Base-by-base conservation (phyloP, 352 stramenopile genomes). In the Phytophthora sp. region DNA sequence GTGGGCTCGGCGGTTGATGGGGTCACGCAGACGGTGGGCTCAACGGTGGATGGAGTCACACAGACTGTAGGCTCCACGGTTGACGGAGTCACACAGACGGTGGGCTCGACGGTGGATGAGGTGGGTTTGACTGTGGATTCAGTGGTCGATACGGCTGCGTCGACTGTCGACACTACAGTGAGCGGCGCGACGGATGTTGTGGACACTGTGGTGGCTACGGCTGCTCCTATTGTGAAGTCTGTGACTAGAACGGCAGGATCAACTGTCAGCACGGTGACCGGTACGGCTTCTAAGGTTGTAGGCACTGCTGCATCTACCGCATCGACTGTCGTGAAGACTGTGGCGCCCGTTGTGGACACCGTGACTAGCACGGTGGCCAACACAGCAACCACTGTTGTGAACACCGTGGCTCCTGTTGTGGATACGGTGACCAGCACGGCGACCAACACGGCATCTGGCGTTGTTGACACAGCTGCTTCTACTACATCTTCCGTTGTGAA, bases 241-340 rank as follows among this genome's bases (percentile, higher is more conserved):
- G 35, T 58, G 20, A 32, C 43, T 13, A 43, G 30, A 10, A 48
- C 32, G 13, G 44, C 35, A 4, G 50, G 27, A 3, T 55, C 53
- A 11, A 55, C 52, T 17, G 50, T 55, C 27, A 54, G 49, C 15
- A 49, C 34, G 18, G 52, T 43, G 17, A 18, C 43, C 4, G 37
- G 55, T 18, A 64, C 18, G 1, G 43, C 20, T 26, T 13, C 37
- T 11, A 45, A 11, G 1, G 23, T 50, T 3, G 44, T 54, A 13
- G 54, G 54, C 21, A 65, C 44, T 12, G 39, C 38, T 4, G 62
- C 21, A 6, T 60, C 38, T 3, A 65, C 53, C 0, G 58, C 52
- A 12, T 37, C 20, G 9, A 43, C 27, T 1, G 27, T 21, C 9
- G 35, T 39, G 18, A 52, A 43, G 18, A 58, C 38, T 1, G 46